Evolutionary conservation across 208 protist genomes (phyloP), one percentile per base, ranked within the genome.

Genomic region (Crithidia expoeki): DNA sequence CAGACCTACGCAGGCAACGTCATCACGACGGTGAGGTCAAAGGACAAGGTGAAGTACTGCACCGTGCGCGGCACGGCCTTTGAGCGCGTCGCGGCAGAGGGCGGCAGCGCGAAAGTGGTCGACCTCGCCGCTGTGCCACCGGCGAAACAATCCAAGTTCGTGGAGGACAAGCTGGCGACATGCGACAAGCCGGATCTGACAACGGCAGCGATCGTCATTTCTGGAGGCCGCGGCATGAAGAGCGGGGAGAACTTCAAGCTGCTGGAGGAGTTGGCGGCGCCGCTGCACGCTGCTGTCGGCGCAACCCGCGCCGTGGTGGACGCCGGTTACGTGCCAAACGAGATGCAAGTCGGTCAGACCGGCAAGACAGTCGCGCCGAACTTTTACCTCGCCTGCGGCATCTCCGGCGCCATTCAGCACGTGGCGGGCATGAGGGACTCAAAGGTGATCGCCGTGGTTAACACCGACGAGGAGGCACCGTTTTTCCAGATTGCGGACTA

Each of bases 371-470:
- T 99, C n/a, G 98, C 98, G 9, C 98, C 98, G 12, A 93, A 98
- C 70, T 93, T 99, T 33, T 99, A 99, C 84, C 85, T 99, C 30
- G 98, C 96, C 19, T 94, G 97, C 60, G 98, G 98, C 59, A 97
- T 99, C 61, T 98, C 92, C 46, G 98, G 98, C 50, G 97, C 97
- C 4, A 98, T 99, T 73, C 97, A 97, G 81, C 89, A 96, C 73
- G 77, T 99, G 10, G 97, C 98, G 2, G 98, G 98, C 65, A 99
- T 99, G 98, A 99, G 99, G 87, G 98, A 99, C 86, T 96, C 88
- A 65, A 99, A 99, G 88, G 90, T 93, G 23, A 98, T 98, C 71
- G 96, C 95, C 1, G 93, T 95, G 27, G 93, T 98, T 70, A 99
- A 99, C 92, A 99, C 98, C 66, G 98, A 99, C 73, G 76, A 89